Base-by-base conservation (phyloP, 2,329 filamentous ascomycete genomes). In the Alternaria novae-zelandiae region DNA sequence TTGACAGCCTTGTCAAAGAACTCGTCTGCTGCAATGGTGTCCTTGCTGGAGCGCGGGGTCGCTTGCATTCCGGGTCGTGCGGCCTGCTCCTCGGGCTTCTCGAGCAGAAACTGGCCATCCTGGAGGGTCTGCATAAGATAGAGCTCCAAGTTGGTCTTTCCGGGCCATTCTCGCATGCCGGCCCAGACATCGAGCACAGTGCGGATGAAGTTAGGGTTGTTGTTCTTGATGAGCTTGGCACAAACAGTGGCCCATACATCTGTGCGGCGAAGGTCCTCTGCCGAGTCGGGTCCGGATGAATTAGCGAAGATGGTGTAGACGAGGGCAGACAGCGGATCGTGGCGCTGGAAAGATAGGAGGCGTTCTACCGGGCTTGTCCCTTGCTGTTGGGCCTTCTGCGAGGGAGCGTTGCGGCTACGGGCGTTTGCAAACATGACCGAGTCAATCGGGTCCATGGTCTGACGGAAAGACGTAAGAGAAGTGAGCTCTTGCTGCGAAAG, bases 81-180 rank as follows among this genome's bases (percentile, higher is more conserved):
- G 8, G 80, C 86, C 72, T 93, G 91, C 75, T 94, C 91, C 79
- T 94, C 92, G 73, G 92, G 90, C 75, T 91, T 90, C 75, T 97
- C 94, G 71, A 97, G 85, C 61, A 98, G 85, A 76, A 97, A 97
- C 43, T 94, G 91, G 69, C 96, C 96, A 72, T 96, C 92, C 80
- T 97, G 93, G 30, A 99, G 87, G 64, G 96, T 93, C 77, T 96
- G 92, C 92, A 97, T 96, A 12, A 99, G 87, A 79, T 95, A 98
- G 81, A 93, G 91, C 81, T 97, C 94, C 85, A 99, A 89, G 68
- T 94, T 96, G 70, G 90, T 88, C 73, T 91, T 94, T 61, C 93
- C 93, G 44, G 93, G 91, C 94, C 95, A 98, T 79, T 94, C 90
- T 66, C 92, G 89, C 86, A 94, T 92, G 59, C 89, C 86, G 55